These are phyloP conservation scores for Talaromyces funiculosus DNA, from an alignment of 2,329 filamentous ascomycete genomes.

Conservation along the genomic window DNA sequence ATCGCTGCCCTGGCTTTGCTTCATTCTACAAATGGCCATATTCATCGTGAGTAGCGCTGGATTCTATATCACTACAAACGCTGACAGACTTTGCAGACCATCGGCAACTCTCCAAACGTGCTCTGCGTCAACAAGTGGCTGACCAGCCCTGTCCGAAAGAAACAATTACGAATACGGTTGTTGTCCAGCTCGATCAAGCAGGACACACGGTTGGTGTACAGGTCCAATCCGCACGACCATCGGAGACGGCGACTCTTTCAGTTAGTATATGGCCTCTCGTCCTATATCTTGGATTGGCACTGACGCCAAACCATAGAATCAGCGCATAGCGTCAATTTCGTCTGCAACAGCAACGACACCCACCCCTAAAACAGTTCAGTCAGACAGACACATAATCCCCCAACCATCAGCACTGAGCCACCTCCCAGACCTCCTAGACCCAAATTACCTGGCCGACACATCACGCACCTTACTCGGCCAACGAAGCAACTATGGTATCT, in stretches of 20 bases:
- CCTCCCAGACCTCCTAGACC: not conserved
- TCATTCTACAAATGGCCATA: constrained; percentile 19
- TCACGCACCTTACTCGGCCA: not conserved
- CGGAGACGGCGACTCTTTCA: not conserved
- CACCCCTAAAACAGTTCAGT: not conserved
- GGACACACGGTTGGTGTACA: constrained; percentile 10
- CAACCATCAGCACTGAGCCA: not conserved
- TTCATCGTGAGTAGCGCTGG: constrained; percentile 19
- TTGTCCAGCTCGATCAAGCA: constrained; percentile 12
- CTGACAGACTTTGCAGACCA: not conserved
- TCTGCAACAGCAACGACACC: not conserved
- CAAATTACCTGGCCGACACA: not conserved
- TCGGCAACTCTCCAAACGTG: constrained; percentile 3
- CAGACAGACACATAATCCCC: not conserved
- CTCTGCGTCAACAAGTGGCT: not conserved
- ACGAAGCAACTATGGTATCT: constrained; percentile 42
- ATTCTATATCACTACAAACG: not conserved
- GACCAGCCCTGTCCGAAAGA: constrained; percentile 1
- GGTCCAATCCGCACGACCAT: not conserved
- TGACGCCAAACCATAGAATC: not conserved
- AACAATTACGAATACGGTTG: constrained; percentile 7
- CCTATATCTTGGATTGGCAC: not conserved
- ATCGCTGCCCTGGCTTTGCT: constrained; percentile 20
- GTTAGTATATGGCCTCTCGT: not conserved
- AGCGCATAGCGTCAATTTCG: not conserved